A percentile compares a stretch with the other conserved stretches of the same genome.
Conservation (phyloP, 2,329 filamentous ascomycete genomes). For the Ambrosiella beaveri region DNA sequence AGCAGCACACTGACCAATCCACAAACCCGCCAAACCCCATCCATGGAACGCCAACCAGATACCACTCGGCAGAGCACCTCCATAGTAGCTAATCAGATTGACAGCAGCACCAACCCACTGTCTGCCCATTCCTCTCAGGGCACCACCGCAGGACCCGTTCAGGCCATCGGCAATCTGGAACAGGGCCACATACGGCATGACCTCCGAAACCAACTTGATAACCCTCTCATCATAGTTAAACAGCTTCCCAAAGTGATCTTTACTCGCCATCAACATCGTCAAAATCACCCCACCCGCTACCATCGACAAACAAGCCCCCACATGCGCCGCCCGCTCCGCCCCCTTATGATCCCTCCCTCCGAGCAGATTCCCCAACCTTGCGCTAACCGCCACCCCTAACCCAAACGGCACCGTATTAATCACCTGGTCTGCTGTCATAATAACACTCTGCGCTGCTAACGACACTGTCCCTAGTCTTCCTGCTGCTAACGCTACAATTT, state of each 20-base stretch:
- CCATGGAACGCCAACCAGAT: constrained; percentile 75
- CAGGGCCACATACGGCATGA: constrained; percentile 73
- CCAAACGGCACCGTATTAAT: constrained; percentile 79
- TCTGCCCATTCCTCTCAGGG: constrained; percentile 65
- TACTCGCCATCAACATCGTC: constrained; percentile 49
- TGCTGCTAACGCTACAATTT: constrained; percentile 71
- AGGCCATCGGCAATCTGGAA: constrained; percentile 84
- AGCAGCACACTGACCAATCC: constrained; percentile 69
- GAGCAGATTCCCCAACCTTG: constrained; percentile 63
- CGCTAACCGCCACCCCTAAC: constrained; percentile 63
- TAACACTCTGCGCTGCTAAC: constrained; percentile 68
- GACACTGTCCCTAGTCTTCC: constrained; percentile 64
- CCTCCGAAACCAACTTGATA: constrained; percentile 51
- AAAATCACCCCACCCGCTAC: constrained; percentile 51
- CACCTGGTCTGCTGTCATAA: constrained; percentile 78
- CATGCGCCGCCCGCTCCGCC: constrained; percentile 56
- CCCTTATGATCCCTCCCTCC: constrained; percentile 48
- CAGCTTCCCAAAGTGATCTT: constrained; percentile 55
- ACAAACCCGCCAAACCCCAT: constrained; percentile 65
- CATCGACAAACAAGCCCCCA: constrained; percentile 56
- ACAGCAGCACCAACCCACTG: constrained; percentile 73
- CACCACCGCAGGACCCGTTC: constrained; percentile 70
- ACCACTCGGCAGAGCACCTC: constrained; percentile 61
- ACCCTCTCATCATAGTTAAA: constrained; percentile 68
- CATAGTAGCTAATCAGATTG: constrained; percentile 72